phyloP scores from a whole-genome alignment of 1,284 basidiomycete genomes.

The Sanguinoderma infundibulare region DNA sequence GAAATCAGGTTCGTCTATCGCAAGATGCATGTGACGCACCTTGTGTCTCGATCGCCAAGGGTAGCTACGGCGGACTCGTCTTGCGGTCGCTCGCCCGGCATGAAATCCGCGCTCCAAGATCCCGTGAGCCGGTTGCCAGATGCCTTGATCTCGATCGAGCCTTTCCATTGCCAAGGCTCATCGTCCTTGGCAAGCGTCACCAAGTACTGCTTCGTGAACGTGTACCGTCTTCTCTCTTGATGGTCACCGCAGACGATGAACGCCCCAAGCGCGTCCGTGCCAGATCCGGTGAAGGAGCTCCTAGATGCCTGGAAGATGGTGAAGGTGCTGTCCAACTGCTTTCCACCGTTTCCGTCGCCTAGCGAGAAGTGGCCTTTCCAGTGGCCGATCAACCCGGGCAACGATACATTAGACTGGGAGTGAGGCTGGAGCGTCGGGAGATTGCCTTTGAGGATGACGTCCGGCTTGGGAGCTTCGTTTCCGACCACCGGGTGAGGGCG shows the following conservation, averaged over 20 bases:
- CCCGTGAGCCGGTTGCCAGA: too few species aligned
- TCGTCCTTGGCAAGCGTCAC: too few species aligned
- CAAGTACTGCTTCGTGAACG: slow-evolving; percentile 1
- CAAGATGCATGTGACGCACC: too few species aligned
- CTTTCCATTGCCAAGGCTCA: too few species aligned
- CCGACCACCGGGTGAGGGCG: not conserved
- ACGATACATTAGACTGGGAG: too few species aligned
- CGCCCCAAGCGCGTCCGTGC: slow-evolving; percentile 1
- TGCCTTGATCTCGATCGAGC: too few species aligned
- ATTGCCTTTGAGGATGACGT: not conserved
- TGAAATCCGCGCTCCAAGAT: too few species aligned
- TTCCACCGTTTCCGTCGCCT: not conserved
- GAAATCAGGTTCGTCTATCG: too few species aligned
- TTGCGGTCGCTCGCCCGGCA: too few species aligned
- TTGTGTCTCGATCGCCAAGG: too few species aligned
- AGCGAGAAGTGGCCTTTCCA: slow-evolving; percentile 5
- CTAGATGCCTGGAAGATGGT: not conserved
- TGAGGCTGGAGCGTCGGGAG: too few species aligned
- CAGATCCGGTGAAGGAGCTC: slow-evolving; percentile 1
- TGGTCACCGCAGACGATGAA: not conserved
- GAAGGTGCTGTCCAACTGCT: not conserved
- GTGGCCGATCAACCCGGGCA: slow-evolving; percentile 12
- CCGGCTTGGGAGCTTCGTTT: not conserved
- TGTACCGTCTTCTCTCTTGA: not conserved
- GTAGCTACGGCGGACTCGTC: too few species aligned